A percentile compares a stretch with the other conserved stretches of the same genome.
Evolutionary conservation across 1,139 yeast genomes (phyloP).

Genomic region (Taphrina deformans): DNA sequence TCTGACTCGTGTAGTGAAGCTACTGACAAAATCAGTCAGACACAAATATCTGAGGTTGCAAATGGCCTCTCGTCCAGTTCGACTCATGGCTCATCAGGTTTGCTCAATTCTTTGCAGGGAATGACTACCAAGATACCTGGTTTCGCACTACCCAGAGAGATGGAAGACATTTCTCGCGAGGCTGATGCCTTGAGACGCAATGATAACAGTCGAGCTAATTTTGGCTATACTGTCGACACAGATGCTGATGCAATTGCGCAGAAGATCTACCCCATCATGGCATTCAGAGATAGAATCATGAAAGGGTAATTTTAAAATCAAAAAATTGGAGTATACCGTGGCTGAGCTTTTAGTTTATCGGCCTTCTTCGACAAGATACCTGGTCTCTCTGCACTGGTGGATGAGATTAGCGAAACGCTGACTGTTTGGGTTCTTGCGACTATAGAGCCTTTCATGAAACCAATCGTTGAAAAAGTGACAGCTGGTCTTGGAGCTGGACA

Average conservation of each 20-base stretch:
- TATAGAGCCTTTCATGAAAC: conserved; percentile 41
- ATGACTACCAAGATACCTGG: conserved; percentile 17
- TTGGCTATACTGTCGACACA: conserved; percentile 30
- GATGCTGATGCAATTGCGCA: conserved; percentile 37
- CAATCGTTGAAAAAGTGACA: conserved; percentile 39
- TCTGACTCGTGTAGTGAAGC: conserved; percentile 39
- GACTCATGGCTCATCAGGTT: conserved; percentile 22
- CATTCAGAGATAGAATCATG: conserved; percentile 41
- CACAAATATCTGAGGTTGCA: conserved; percentile 39
- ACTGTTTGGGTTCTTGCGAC: conserved; percentile 41
- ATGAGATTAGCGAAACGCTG: conserved; percentile 41
- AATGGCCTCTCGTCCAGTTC: conserved; percentile 34
- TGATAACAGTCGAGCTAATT: neutral
- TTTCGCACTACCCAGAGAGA: conserved; percentile 21
- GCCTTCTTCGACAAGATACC: conserved; percentile 40
- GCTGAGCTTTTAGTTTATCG: conserved; percentile 4
- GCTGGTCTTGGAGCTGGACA: conserved; percentile 40
- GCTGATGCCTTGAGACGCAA: conserved; percentile 28
- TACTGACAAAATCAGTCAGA: conserved; percentile 41
- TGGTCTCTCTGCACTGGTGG: conserved; percentile 39
- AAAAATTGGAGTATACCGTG: too few relatives aligned
- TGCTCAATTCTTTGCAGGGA: conserved; percentile 9
- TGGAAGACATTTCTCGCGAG: conserved; percentile 34
- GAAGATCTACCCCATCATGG: conserved; percentile 40
- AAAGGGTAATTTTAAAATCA: conserved; percentile 37